Percentiles rank a stretch among this genome's conserved stretches.
Evolutionary conservation across 1,139 yeast species (phyloP).

Genomic region (Yamadazyma atlantica): DNA sequence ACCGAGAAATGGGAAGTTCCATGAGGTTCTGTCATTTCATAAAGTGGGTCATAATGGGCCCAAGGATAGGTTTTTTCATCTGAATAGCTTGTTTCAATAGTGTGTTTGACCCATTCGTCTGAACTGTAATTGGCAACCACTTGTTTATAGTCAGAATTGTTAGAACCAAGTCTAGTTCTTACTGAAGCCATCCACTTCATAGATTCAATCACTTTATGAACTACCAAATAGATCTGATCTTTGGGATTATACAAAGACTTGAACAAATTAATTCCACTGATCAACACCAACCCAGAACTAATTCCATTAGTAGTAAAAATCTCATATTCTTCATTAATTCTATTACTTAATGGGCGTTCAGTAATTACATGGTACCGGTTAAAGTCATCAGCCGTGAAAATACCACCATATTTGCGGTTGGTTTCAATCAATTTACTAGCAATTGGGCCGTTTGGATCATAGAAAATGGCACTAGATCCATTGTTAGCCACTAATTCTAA

Average conservation of each 20-base stretch:
- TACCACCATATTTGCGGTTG: constrained; percentile 55
- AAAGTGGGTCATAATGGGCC: constrained; percentile 76
- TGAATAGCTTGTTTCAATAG: constrained; percentile 30
- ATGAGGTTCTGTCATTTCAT: constrained; percentile 70
- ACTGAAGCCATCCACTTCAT: constrained; percentile 95
- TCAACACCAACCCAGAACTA: constrained; percentile 79
- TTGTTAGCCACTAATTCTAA: constrained; percentile 65
- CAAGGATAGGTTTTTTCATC: constrained; percentile 62
- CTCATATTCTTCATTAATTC: constrained; percentile 40
- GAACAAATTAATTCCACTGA: constrained; percentile 71
- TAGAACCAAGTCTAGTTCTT: constrained; percentile 79
- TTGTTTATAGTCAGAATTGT: constrained; percentile 19
- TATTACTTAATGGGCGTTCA: constrained; percentile 53
- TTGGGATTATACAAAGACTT: constrained; percentile 27
- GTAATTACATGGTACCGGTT: constrained; percentile 55
- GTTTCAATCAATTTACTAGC: constrained; percentile 52
- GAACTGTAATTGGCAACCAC: constrained; percentile 32
- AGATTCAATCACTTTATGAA: constrained; percentile 74
- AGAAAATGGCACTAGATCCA: constrained; percentile 76
- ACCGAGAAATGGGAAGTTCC: constrained; percentile 89
- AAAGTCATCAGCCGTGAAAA: constrained; percentile 64
- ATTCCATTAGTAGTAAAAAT: constrained; percentile 75
- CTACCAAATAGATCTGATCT: constrained; percentile 35
- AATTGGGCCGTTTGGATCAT: constrained; percentile 80
- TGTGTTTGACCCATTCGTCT: constrained; percentile 53